A percentile compares a stretch with the other conserved stretches of the same genome.
Evolutionary conservation across 73 alveolate genomes (phyloP).

Genomic region (Symbiodinium pilosum): DNA sequence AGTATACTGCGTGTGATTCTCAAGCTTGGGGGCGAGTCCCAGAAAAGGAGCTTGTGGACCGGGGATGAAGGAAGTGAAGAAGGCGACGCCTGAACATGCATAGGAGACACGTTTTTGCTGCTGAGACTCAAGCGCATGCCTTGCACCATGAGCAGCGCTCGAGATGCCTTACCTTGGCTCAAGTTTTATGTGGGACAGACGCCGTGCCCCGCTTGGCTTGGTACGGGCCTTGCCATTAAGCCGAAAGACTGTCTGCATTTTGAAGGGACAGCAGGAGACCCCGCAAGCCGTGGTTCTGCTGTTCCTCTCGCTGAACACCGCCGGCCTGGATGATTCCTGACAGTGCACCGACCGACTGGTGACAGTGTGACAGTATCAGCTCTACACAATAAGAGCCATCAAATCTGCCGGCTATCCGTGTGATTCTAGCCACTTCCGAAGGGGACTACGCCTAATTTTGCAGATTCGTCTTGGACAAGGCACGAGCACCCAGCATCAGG

Average conservation of each 20-base stretch:
- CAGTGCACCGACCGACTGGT: too few species aligned
- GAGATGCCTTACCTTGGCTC: slow-evolving; percentile 5
- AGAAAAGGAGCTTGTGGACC: neutral
- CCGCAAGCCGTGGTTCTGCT: neutral
- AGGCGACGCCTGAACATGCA: neutral
- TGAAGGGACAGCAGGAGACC: slow-evolving; percentile 1
- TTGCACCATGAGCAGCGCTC: slow-evolving; percentile 41
- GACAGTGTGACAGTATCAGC: too few species aligned
- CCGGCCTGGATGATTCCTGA: slow-evolving; percentile 57
- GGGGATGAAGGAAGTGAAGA: neutral
- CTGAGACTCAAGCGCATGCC: neutral
- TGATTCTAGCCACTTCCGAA: neutral
- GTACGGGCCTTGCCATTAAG: neutral
- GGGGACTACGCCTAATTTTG: neutral
- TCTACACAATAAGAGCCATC: too few species aligned
- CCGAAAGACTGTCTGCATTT: slow-evolving; percentile 29
- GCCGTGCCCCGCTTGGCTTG: too few species aligned
- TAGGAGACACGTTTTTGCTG: neutral
- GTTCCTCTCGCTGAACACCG: slow-evolving; percentile 1
- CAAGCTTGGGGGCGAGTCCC: neutral
- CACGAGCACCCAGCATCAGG: slow-evolving; percentile 53
- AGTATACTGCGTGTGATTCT: neutral
- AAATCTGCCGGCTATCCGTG: too few species aligned
- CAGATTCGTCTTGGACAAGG: neutral
- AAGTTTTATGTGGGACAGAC: neutral